phyloP scores from a whole-genome alignment of 805 yeast genomes.

The Saturnispora gosingensis region DNA sequence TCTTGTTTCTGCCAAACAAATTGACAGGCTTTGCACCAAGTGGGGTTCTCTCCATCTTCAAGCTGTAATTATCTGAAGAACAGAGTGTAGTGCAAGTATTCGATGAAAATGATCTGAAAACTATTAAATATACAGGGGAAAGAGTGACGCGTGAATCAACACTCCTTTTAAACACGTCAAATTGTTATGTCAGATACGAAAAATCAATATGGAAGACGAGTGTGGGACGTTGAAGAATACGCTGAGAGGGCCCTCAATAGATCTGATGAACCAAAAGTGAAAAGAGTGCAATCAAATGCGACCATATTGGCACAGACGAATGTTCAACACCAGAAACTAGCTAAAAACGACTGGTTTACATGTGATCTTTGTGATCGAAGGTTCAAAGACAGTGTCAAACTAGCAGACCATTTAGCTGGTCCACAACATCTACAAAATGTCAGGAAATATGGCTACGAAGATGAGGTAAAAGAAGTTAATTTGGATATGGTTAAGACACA shows the following conservation, averaged over 20 bases:
- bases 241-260: conserved; percentile 36
- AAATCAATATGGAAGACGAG: conserved; percentile 44
- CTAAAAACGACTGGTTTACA: conserved; percentile 56
- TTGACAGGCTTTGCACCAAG: conserved; percentile 5
- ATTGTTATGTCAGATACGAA: background rate
- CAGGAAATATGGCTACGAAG: conserved; percentile 20
- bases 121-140: background rate
- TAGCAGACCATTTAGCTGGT: conserved; percentile 76
- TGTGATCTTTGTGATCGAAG: conserved; percentile 76
- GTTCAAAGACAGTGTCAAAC: conserved; percentile 73
- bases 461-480: conserved; percentile 32
- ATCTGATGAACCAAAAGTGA: conserved; percentile 1
- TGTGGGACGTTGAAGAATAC: conserved; percentile 67
- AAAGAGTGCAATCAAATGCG: conserved; percentile 5
- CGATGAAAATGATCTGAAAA: background rate
- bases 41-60: conserved; percentile 8
- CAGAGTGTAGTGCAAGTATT: background rate
- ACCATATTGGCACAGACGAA: background rate
- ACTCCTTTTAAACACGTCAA: background rate
- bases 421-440: conserved; percentile 50
- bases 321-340: background rate
- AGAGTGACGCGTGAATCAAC: background rate
- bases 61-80: background rate
- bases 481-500: conserved; percentile 37
- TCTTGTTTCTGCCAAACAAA: background rate